Percentiles rank a stretch among this genome's conserved stretches.
phyloP scores from a whole-genome alignment of 164 flowering plant species.

The Sedum album region DNA sequence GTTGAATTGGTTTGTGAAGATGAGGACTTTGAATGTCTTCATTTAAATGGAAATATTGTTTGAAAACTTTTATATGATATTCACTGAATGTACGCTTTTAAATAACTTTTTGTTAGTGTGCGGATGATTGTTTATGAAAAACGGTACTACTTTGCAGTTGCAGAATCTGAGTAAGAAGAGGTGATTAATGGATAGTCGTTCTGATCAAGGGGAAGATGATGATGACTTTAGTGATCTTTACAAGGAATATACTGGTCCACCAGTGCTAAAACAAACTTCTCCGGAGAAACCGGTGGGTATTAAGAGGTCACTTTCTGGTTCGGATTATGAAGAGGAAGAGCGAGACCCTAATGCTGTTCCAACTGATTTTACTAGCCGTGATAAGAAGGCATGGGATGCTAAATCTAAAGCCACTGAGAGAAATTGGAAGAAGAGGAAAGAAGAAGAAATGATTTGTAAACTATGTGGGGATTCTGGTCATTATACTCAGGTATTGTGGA shows the following conservation, averaged over 20 bases:
- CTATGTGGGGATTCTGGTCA: constrained; percentile 96
- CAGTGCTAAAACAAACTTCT: constrained; percentile 21
- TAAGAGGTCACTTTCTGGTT: constrained; percentile 52
- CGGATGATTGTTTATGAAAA: neutral
- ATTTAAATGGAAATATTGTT: neutral
- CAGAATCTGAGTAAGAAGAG: neutral
- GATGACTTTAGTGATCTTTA: constrained; percentile 92
- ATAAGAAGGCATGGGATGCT: constrained; percentile 99
- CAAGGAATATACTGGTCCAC: constrained; percentile 96
- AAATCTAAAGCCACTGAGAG: constrained; percentile 99
- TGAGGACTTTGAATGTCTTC: neutral
- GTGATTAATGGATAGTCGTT: neutral
- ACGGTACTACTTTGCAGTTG: neutral
- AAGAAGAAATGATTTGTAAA: constrained; percentile 99
- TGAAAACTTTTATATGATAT: neutral
- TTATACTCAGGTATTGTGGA: constrained; percentile 76
- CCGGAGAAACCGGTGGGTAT: constrained; percentile 34
- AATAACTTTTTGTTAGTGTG: neutral
- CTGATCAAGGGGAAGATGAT: constrained; percentile 54
- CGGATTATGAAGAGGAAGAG: constrained; percentile 76
- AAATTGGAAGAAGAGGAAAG: constrained; percentile 98
- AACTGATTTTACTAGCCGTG: constrained; percentile 97
- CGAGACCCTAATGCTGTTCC: constrained; percentile 98
- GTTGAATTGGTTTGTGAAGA: neutral
- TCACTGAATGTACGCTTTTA: neutral